Percentiles rank a stretch among this genome's conserved stretches.
Evolutionary conservation across 352 stramenopile species (phyloP).

Genomic region (Phytopythium montanum): DNA sequence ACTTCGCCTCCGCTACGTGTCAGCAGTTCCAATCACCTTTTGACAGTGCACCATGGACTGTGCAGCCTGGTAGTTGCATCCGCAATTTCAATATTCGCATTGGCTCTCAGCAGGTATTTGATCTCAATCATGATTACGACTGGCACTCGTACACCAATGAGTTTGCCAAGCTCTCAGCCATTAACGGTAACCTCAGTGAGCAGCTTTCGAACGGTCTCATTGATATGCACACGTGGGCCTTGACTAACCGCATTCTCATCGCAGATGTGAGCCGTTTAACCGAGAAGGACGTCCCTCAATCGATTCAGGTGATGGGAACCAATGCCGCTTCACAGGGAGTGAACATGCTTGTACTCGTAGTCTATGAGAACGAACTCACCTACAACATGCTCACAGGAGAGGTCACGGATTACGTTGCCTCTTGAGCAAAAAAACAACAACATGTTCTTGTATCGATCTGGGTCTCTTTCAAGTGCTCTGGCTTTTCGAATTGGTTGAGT

Average conservation of each 20-base stretch:
- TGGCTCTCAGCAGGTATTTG: slow-evolving; percentile 14
- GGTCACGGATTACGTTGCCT: not conserved
- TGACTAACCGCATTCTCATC: slow-evolving; percentile 14
- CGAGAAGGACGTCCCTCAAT: slow-evolving; percentile 15
- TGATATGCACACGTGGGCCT: slow-evolving; percentile 16
- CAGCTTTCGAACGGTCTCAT: slow-evolving; percentile 21
- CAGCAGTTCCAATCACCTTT: slow-evolving; percentile 11
- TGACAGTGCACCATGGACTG: slow-evolving; percentile 9
- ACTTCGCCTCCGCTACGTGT: not conserved
- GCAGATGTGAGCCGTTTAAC: slow-evolving; percentile 12
- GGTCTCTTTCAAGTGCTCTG: too few relatives aligned
- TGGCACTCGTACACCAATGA: slow-evolving; percentile 15
- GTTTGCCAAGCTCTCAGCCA: slow-evolving; percentile 14
- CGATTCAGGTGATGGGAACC: slow-evolving; percentile 12
- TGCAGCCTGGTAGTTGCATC: slow-evolving; percentile 9
- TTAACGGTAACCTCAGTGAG: slow-evolving; percentile 20
- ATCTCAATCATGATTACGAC: slow-evolving; percentile 19
- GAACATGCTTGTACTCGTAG: slow-evolving; percentile 17
- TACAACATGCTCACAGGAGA: slow-evolving; percentile 14
- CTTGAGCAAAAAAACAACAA: slow-evolving; percentile 4
- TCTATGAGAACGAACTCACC: slow-evolving; percentile 7
- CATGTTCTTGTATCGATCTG: slow-evolving; percentile 1
- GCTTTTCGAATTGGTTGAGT: too few relatives aligned
- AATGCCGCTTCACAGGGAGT: slow-evolving; percentile 15
- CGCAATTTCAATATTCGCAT: slow-evolving; percentile 15